Evolutionary conservation across 2,329 filamentous ascomycete genomes (phyloP).

Genomic region (Fusarium protoensiforme): DNA sequence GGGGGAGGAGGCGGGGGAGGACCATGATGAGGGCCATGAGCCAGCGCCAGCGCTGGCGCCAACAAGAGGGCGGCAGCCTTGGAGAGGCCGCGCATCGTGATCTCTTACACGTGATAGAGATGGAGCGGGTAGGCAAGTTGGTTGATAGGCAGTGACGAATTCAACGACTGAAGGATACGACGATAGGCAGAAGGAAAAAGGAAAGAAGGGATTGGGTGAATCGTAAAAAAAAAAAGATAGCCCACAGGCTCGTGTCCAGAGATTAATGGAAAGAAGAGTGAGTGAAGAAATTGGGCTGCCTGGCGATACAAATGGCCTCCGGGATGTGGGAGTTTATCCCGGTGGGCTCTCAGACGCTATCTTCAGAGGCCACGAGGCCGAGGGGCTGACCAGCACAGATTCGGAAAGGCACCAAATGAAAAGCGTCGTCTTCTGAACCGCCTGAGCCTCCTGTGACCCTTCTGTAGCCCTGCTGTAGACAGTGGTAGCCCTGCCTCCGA

Average conservation of each 20-base stretch:
- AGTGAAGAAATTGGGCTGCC: slow-evolving; percentile 15
- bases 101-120: neutral
- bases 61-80: slow-evolving; percentile 44
- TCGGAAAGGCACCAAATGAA: neutral
- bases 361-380: neutral
- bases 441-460: slow-evolving; percentile 6
- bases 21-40: slow-evolving; percentile 31
- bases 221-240: neutral
- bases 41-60: slow-evolving; percentile 37
- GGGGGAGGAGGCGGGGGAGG: slow-evolving; percentile 21
- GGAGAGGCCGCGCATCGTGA: slow-evolving; percentile 43
- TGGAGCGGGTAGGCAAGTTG: neutral
- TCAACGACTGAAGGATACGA: neutral
- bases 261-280: slow-evolving; percentile 7
- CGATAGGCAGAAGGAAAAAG: slow-evolving; percentile 19
- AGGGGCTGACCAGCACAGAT: neutral
- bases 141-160: slow-evolving; percentile 7
- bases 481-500: neutral
- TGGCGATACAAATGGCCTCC: slow-evolving; percentile 22
- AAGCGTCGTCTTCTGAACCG: slow-evolving; percentile 9
- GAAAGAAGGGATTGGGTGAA: slow-evolving; percentile 11
- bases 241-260: neutral
- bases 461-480: neutral
- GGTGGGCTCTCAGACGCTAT: neutral
- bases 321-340: slow-evolving; percentile 30